Percentiles rank a stretch among this genome's conserved stretches.
phyloP scores from a whole-genome alignment of 2,329 filamentous ascomycete genomes.

The Calycina marina region DNA sequence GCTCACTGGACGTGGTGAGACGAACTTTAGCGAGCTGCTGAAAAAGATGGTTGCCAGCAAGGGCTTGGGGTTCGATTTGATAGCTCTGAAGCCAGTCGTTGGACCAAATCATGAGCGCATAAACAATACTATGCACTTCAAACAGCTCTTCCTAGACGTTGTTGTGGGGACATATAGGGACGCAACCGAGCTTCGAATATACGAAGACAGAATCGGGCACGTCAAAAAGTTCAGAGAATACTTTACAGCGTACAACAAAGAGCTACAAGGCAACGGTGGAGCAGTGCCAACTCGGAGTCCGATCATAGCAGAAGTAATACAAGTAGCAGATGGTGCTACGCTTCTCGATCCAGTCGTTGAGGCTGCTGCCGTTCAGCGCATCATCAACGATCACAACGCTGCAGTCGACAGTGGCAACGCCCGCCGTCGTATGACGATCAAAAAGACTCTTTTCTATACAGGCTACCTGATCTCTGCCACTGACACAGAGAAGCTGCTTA shows the following conservation, averaged over 20 bases:
- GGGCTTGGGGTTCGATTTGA: conserved; percentile 72
- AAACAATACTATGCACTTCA: conserved; percentile 76
- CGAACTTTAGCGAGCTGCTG: conserved; percentile 62
- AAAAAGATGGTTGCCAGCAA: conserved; percentile 68
- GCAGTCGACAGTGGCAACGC: conserved; percentile 30
- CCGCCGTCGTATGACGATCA: conserved; percentile 48
- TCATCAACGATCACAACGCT: conserved; percentile 78
- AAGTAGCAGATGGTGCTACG: conserved; percentile 63
- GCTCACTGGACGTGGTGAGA: conserved; percentile 73
- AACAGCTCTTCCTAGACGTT: conserved; percentile 68
- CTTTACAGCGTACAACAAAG: conserved; percentile 61
- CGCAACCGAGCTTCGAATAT: conserved; percentile 69
- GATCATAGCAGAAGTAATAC: conserved; percentile 67
- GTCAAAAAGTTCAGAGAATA: conserved; percentile 77
- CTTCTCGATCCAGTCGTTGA: conserved; percentile 66
- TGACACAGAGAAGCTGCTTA: conserved; percentile 58
- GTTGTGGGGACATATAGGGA: conserved; percentile 74
- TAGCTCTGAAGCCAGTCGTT: conserved; percentile 72
- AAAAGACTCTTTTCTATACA: conserved; percentile 81
- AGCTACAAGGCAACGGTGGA: conserved; percentile 32
- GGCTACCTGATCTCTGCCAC: conserved; percentile 68
- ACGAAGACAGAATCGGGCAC: conserved; percentile 52
- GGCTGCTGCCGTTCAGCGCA: conserved; percentile 70
- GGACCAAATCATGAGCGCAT: conserved; percentile 72
- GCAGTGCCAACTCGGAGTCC: conserved; percentile 39